phyloP scores from a whole-genome alignment of 139 green algal species.

The Picochlorum sp. region DNA sequence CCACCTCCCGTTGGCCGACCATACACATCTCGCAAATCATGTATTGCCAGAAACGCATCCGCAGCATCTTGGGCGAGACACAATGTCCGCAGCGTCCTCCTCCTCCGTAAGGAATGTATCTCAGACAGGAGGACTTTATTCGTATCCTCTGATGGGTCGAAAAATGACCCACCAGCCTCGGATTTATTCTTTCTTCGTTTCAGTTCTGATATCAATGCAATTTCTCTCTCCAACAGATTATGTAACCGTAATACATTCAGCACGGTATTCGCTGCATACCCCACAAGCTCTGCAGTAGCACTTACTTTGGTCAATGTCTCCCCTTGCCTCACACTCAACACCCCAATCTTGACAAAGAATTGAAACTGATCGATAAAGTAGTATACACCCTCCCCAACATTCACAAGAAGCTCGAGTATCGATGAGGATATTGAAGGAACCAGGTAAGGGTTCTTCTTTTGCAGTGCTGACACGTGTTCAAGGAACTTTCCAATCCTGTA shows the following conservation, averaged over 20 bases:
- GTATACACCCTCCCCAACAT: conserved; percentile 63
- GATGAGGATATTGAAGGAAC: conserved; percentile 16
- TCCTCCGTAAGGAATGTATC: conserved; percentile 30
- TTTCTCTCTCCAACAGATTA: conserved; percentile 37
- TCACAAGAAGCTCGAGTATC: conserved; percentile 53
- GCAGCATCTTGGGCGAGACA: conserved; percentile 66
- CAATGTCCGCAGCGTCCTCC: conserved; percentile 46
- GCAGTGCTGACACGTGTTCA: conserved; percentile 53
- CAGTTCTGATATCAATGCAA: conserved; percentile 31
- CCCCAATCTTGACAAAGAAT: conserved; percentile 76
- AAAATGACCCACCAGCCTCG: neutral
- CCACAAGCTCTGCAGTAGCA: conserved; percentile 58
- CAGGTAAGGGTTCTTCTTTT: conserved; percentile 26
- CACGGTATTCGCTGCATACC: conserved; percentile 45
- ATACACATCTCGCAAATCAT: conserved; percentile 33
- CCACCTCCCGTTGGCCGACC: conserved; percentile 14
- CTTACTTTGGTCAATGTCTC: conserved; percentile 36
- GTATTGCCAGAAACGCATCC: conserved; percentile 26
- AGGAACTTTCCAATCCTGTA: conserved; percentile 78
- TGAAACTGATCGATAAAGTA: conserved; percentile 78
- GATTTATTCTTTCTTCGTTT: conserved; percentile 17
- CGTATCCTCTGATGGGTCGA: neutral
- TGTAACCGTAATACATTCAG: conserved; percentile 6
- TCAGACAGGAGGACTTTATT: conserved; percentile 23
- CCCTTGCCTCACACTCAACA: conserved; percentile 47